A percentile compares a stretch with the other conserved stretches of the same genome.
Evolutionary conservation across 2,329 filamentous ascomycete genomes (phyloP).

Genomic region (Ophiobolus disseminans): DNA sequence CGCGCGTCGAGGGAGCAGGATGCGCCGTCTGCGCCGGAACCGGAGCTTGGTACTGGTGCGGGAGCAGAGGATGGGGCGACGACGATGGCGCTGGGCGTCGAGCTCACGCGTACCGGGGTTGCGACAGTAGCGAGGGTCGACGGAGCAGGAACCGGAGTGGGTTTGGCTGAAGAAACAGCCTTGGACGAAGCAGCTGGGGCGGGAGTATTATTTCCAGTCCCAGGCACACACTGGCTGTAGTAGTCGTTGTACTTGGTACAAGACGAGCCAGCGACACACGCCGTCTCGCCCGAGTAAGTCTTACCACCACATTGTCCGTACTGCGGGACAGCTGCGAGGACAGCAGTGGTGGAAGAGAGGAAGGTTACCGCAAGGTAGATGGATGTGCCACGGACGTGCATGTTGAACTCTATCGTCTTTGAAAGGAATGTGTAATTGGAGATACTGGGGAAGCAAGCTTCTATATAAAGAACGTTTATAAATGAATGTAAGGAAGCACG

Average conservation of each 20-base stretch:
- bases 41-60: slow-evolving; percentile 12
- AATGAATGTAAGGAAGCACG: slow-evolving; percentile 31
- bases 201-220: slow-evolving; percentile 8
- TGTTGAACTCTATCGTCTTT: slow-evolving; percentile 9
- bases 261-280: slow-evolving; percentile 48
- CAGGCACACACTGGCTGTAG: slow-evolving; percentile 54
- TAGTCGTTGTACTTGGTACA: slow-evolving; percentile 54
- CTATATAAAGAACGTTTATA: slow-evolving; percentile 21
- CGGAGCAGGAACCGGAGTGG: neutral
- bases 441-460: slow-evolving; percentile 19
- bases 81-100: neutral
- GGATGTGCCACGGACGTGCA: slow-evolving; percentile 30
- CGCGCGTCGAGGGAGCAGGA: slow-evolving; percentile 58
- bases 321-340: slow-evolving; percentile 34
- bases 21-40: slow-evolving; percentile 26
- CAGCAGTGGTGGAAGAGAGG: slow-evolving; percentile 35
- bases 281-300: slow-evolving; percentile 49
- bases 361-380: slow-evolving; percentile 38
- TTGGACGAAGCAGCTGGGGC: neutral
- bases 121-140: neutral
- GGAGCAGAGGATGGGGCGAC: slow-evolving; percentile 9
- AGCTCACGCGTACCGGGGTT: slow-evolving; percentile 1
- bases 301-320: slow-evolving; percentile 57
- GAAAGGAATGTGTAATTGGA: neutral
- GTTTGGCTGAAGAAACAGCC: neutral